Base-by-base conservation (phyloP, 805 yeast species). In the Zygosaccharomyces rouxii region DNA sequence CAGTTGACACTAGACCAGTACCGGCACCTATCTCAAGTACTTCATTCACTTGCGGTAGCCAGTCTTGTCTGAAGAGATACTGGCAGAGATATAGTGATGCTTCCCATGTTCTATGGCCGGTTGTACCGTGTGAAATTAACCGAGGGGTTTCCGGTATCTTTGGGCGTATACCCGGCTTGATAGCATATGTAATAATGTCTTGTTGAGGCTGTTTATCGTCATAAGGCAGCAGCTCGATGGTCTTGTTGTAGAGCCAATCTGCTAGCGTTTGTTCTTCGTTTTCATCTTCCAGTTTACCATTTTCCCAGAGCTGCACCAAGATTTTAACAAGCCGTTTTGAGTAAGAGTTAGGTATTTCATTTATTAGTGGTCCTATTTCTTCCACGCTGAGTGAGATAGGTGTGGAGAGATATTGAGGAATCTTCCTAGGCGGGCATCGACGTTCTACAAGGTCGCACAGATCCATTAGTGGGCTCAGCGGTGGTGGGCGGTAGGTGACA, bases 71-170 rank as follows among this genome's bases (percentile, higher is more conserved):
- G 37, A 70, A 53, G 13, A 86, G 55, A 55, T 69, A 84, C 33
- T 80, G 74, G 1, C 84, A 70, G 6, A 92, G 66, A 46, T 72
- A 87, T 5, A 86, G 55, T 0, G 96, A 85, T 2, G 96, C 97
- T 60, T 89, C 97, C 98, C 97, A 90, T 0, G 97, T 92, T 35
- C 97, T 71, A 47, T 81, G 68, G 0, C 97, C 97, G 0, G 97
- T 92, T 0, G 95, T 84, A 4, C 95, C 95, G n/a, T 69, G 62
- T 0, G 87, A 88, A 11, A 86, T 78, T 45, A 85, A 52, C 46
- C 75, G 71, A 0, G 90, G 92, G 0, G 79, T 73, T 57, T 86
- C 94, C 49, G 67, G 68, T 3, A 84, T 76, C 5, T 56, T 55
- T 1, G 76, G 60, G 0, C 43, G 43, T 0, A 52, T 40, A 13